Percentiles rank a stretch among this genome's conserved stretches.
Conservation (phyloP, 192 early-diverging fungal species). For the Helicostylum pulchrum region DNA sequence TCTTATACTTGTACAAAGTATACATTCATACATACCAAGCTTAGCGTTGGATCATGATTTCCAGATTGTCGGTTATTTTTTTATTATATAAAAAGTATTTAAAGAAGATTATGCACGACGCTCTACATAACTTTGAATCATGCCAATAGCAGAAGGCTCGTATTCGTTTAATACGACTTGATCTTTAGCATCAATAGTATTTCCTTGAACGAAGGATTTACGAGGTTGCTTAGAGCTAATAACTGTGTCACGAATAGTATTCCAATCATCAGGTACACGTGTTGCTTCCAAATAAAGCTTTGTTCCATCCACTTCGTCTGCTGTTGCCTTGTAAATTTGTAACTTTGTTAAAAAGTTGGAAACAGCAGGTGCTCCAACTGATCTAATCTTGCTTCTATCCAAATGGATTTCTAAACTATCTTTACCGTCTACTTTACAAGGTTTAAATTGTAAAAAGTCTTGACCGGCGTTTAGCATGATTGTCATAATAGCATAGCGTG, state of each 20-base stretch:
- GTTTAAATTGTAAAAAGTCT: slow-evolving; percentile 32
- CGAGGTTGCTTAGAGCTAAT: slow-evolving; percentile 51
- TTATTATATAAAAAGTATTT: too few relatives aligned
- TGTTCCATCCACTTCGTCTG: slow-evolving; percentile 45
- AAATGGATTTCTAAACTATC: slow-evolving; percentile 44
- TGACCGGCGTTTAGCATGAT: slow-evolving; percentile 45
- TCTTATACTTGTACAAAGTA: too few relatives aligned
- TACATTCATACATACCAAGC: too few relatives aligned
- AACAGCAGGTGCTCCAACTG: slow-evolving; percentile 48
- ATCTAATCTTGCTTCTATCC: slow-evolving; percentile 50
- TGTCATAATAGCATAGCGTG: slow-evolving; percentile 54
- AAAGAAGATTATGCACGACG: slow-evolving; percentile 39
- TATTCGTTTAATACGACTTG: slow-evolving; percentile 53
- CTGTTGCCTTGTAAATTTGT: slow-evolving; percentile 60
- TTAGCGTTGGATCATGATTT: background rate
- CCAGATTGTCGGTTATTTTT: background rate
- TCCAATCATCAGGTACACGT: slow-evolving; percentile 49
- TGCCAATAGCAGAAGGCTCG: slow-evolving; percentile 47
- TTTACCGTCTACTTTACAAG: slow-evolving; percentile 22
- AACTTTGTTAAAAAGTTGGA: slow-evolving; percentile 53
- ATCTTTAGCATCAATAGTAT: slow-evolving; percentile 43
- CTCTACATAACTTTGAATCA: slow-evolving; percentile 57
- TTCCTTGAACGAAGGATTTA: slow-evolving; percentile 53
- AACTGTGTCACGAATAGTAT: slow-evolving; percentile 47
- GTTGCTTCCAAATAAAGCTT: slow-evolving; percentile 48